phyloP scores from a whole-genome alignment of 2,329 filamentous ascomycete genomes.

The Torrubiellomyces zombiae region DNA sequence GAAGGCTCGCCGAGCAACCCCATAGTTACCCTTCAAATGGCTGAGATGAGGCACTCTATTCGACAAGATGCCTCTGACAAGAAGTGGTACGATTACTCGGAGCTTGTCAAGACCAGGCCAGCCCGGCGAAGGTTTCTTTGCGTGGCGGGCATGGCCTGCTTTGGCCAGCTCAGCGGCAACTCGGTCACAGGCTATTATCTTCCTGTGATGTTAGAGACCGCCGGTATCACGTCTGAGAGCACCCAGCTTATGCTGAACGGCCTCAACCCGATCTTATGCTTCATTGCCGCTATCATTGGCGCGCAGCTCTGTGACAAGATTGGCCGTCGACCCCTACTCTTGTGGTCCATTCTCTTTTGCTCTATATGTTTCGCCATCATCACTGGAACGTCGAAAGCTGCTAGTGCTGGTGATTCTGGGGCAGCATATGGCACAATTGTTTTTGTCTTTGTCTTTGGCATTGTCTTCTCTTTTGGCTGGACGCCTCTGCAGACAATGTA shows the following conservation, averaged over 20 bases:
- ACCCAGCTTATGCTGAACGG: constrained; percentile 32
- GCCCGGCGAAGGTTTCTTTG: constrained; percentile 32
- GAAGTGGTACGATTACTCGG: constrained; percentile 38
- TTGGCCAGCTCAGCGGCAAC: constrained; percentile 36
- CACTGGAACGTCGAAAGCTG: constrained; percentile 28
- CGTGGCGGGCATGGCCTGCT: constrained; percentile 32
- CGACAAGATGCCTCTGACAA: constrained; percentile 34
- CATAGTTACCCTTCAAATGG: constrained; percentile 33
- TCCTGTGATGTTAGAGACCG: constrained; percentile 30
- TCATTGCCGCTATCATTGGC: constrained; percentile 32
- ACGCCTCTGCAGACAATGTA: constrained; percentile 32
- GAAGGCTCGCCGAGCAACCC: constrained; percentile 31
- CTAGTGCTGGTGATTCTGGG: constrained; percentile 18
- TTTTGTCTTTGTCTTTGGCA: constrained; percentile 33
- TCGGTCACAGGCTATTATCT: constrained; percentile 37
- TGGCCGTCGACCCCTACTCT: constrained; percentile 37
- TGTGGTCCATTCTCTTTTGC: constrained; percentile 28
- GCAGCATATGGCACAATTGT: constrained; percentile 28
- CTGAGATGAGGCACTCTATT: constrained; percentile 29
- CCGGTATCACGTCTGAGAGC: constrained; percentile 31
- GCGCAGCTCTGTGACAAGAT: constrained; percentile 38
- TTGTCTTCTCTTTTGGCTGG: constrained; percentile 32
- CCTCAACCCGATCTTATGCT: constrained; percentile 35
- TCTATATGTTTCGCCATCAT: constrained; percentile 31
- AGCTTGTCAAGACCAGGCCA: constrained; percentile 31